phyloP scores from a whole-genome alignment of 345 rosid genomes.

The Trapa bicornis region DNA sequence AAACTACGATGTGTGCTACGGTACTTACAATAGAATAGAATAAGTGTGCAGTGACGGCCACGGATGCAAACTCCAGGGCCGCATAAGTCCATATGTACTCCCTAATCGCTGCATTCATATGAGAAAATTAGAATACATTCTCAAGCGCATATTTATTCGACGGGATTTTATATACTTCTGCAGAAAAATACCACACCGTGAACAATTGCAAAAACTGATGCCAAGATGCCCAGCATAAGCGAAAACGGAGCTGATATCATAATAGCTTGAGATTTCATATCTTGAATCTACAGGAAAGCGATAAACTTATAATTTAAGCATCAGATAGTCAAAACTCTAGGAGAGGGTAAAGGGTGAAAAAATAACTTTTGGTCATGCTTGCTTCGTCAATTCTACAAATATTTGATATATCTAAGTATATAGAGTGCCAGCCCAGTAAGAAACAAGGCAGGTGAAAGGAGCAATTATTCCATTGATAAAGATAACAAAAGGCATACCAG shows the following conservation, averaged over 20 bases:
- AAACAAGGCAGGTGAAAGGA: not conserved
- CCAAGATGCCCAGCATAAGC: constrained; percentile 52
- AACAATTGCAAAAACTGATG: constrained; percentile 58
- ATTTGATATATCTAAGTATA: not conserved
- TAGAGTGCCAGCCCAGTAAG: not conserved
- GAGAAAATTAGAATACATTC: not conserved
- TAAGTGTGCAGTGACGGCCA: constrained; percentile 49
- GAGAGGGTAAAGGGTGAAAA: not conserved
- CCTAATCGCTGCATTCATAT: constrained; percentile 42
- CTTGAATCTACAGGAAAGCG: constrained; percentile 35
- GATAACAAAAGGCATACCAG: constrained; percentile 31
- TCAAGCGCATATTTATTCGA: not conserved
- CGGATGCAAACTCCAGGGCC: constrained; percentile 75
- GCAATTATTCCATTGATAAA: not conserved
- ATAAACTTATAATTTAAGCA: not conserved
- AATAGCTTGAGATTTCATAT: constrained; percentile 57
- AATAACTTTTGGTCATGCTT: not conserved
- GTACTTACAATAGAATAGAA: constrained; percentile 50
- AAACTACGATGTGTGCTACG: not conserved
- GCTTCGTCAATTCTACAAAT: not conserved
- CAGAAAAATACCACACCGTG: constrained; percentile 34
- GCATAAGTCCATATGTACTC: constrained; percentile 91
- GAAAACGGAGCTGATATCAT: constrained; percentile 78
- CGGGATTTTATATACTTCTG: not conserved
- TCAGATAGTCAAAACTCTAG: not conserved